These are phyloP conservation scores for Podospora sp. DNA, from an alignment of 495 filamentous ascomycete genomes.

Conservation along the genomic window DNA sequence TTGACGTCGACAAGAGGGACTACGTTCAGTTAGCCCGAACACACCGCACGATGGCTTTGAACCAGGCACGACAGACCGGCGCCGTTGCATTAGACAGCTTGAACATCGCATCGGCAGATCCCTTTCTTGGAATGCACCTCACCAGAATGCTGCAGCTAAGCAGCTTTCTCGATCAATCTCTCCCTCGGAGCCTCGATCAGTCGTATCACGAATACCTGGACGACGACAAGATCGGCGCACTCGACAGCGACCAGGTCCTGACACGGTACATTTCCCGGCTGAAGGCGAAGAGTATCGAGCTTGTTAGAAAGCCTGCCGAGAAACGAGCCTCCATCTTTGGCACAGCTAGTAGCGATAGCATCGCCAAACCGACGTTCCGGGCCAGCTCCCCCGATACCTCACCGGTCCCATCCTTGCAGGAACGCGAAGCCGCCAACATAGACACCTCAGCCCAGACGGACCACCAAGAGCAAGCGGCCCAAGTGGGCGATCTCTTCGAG, in stretches of 20 bases:
- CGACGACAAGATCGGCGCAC: neutral
- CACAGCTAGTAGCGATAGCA: neutral
- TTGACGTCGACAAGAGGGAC: conserved; percentile 18
- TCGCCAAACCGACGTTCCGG: neutral
- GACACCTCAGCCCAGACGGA: neutral
- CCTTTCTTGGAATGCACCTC: neutral
- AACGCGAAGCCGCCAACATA: neutral
- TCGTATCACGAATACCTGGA: conserved; percentile 19
- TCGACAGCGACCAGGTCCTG: conserved; percentile 18
- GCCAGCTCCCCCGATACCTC: neutral
- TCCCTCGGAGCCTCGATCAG: conserved; percentile 17
- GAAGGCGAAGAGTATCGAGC: neutral
- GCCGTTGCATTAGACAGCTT: neutral
- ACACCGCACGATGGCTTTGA: neutral
- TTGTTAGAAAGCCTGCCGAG: neutral
- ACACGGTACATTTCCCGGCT: conserved; percentile 6
- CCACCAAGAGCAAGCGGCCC: neutral
- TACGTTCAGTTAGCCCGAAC: neutral
- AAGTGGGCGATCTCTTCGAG: neutral
- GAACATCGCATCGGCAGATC: neutral
- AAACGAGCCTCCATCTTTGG: neutral
- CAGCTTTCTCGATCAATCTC: conserved; percentile 13
- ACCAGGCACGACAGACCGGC: neutral
- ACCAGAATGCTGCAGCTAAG: conserved; percentile 7
- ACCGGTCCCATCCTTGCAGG: neutral